These are phyloP conservation scores for Setaria viridis DNA, from an alignment of 202 grass and related monocot genomes.

Conservation along the genomic window DNA sequence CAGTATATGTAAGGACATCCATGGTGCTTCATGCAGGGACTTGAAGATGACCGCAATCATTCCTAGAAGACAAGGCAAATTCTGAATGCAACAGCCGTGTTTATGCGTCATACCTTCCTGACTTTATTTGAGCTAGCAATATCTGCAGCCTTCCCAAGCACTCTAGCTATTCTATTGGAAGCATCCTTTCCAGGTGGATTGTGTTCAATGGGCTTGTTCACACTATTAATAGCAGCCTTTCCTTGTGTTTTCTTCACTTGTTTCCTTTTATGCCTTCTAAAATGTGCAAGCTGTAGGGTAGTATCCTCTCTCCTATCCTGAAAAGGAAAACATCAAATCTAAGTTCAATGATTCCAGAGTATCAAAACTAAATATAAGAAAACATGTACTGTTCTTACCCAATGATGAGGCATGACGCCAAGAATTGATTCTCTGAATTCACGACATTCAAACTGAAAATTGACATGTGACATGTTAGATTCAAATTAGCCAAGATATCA, in stretches of 20 bases:
- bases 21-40: background rate
- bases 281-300: slow-evolving; percentile 72
- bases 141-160: slow-evolving; percentile 90
- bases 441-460: slow-evolving; percentile 90
- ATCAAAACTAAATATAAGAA: slow-evolving; percentile 24
- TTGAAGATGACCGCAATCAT: background rate
- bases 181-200: slow-evolving; percentile 85
- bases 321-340: slow-evolving; percentile 32
- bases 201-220: slow-evolving; percentile 85
- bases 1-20: slow-evolving; percentile 24
- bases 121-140: slow-evolving; percentile 74
- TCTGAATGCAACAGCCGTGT: slow-evolving; percentile 32
- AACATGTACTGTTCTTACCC: slow-evolving; percentile 63
- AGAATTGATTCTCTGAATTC: slow-evolving; percentile 98
- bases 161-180: slow-evolving; percentile 89
- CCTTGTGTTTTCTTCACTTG: slow-evolving; percentile 77
- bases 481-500: slow-evolving; percentile 23
- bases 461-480: slow-evolving; percentile 30
- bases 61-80: slow-evolving; percentile 1
- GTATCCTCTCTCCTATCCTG: slow-evolving; percentile 98
- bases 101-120: slow-evolving; percentile 61
- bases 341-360: slow-evolving; percentile 30
- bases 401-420: slow-evolving; percentile 90
- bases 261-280: slow-evolving; percentile 88
- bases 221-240: slow-evolving; percentile 50